These are phyloP conservation scores for Blastobotrys proliferans DNA, from an alignment of 1,139 yeast genomes.

Conservation along the genomic window DNA sequence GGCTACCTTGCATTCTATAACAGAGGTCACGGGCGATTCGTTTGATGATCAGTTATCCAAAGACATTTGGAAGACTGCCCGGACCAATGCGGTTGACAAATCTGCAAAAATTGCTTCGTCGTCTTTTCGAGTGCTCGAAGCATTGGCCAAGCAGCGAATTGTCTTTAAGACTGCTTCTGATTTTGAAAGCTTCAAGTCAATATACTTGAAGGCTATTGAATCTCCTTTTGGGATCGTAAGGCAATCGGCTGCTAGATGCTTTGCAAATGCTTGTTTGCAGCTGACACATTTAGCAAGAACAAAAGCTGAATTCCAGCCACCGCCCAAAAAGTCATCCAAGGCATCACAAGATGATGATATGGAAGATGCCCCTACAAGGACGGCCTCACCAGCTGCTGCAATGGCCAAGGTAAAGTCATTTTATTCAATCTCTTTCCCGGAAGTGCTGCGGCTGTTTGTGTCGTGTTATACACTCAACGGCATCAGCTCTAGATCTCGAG, in stretches of 20 bases:
- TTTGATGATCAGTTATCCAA: constrained; percentile 33
- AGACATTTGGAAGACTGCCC: constrained; percentile 34
- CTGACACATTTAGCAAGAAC: constrained; percentile 23
- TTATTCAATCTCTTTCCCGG: constrained; percentile 19
- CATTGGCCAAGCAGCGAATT: constrained; percentile 21
- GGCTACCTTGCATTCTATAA: constrained; percentile 24
- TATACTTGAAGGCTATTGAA: constrained; percentile 31
- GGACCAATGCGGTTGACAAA: constrained; percentile 27
- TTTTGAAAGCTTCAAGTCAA: constrained; percentile 28
- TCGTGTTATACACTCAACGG: constrained; percentile 22
- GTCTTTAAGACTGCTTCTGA: constrained; percentile 31
- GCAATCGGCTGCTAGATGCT: constrained; percentile 32
- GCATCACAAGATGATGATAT: constrained; percentile 21
- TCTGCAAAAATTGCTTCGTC: constrained; percentile 32
- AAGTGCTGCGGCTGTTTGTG: constrained; percentile 19
- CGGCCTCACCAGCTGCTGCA: constrained; percentile 16
- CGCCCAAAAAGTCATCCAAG: constrained; percentile 17
- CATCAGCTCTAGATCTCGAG: constrained; percentile 24
- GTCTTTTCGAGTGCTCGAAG: constrained; percentile 28
- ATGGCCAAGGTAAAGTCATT: constrained; percentile 13
- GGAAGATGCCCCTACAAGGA: constrained; percentile 10
- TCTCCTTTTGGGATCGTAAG: constrained; percentile 29
- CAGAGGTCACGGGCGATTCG: constrained; percentile 29
- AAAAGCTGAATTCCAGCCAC: constrained; percentile 21
- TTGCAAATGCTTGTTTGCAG: constrained; percentile 27